phyloP scores from a whole-genome alignment of 192 early-diverging fungal species.

The Coemansia sp. region DNA sequence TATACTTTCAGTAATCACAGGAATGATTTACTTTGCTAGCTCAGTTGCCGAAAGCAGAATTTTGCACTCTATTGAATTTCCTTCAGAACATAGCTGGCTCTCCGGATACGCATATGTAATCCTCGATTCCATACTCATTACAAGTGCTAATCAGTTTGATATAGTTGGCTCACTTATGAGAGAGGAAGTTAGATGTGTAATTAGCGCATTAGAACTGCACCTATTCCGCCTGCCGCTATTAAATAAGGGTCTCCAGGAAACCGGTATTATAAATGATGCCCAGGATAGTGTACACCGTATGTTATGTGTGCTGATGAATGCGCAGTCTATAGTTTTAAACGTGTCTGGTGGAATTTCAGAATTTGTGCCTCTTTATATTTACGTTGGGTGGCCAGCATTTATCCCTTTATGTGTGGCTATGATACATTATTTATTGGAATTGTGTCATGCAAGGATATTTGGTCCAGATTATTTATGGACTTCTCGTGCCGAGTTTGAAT shows the following conservation, averaged over 20 bases:
- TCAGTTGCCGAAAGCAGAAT: not conserved
- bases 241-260: not conserved
- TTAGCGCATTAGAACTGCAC: slow-evolving; percentile 18
- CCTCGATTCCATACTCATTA: not conserved
- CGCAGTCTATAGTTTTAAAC: not conserved
- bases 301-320: not conserved
- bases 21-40: not conserved
- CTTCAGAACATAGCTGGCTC: slow-evolving; percentile 15
- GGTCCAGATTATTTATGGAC: not conserved
- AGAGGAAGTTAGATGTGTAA: slow-evolving; percentile 10
- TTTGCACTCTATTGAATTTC: not conserved
- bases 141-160: not conserved
- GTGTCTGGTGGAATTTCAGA: not conserved
- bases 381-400: slow-evolving; percentile 19
- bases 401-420: slow-evolving; percentile 11
- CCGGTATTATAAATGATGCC: not conserved
- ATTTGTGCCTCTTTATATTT: too few relatives aligned
- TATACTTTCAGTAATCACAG: not conserved
- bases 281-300: not conserved
- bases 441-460: not conserved
- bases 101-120: slow-evolving; percentile 9
- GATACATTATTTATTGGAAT: not conserved
- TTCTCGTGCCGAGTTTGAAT: too few relatives aligned
- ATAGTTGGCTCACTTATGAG: not conserved
- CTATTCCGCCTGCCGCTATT: slow-evolving; percentile 29